These are phyloP conservation scores for Cutaneotrichosporon sp. DNA, from an alignment of 1,284 basidiomycete genomes.

Conservation along the genomic window DNA sequence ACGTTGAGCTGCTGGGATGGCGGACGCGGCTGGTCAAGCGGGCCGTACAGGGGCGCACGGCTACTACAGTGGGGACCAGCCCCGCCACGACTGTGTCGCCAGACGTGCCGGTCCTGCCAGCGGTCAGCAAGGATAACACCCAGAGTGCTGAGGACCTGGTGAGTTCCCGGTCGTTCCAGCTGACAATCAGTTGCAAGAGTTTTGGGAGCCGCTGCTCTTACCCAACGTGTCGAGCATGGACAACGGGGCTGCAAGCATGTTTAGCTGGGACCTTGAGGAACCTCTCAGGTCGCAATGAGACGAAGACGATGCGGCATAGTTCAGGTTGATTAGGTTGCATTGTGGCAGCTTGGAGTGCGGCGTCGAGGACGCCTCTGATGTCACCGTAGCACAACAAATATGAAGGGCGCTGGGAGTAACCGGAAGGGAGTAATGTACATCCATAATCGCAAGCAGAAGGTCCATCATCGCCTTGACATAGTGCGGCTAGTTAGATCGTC, in stretches of 20 bases:
- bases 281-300: no score
- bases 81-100: neutral
- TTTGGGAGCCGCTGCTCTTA: slow-evolving; percentile 9
- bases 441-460: no score
- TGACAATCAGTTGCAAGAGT: slow-evolving; percentile 10
- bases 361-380: no score
- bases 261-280: neutral
- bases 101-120: neutral
- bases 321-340: no score
- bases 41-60: neutral
- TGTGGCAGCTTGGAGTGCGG: no score
- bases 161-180: neutral
- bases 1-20: slow-evolving; percentile 28
- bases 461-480: no score
- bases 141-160: neutral
- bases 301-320: no score
- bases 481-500: no score
- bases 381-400: no score
- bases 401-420: no score
- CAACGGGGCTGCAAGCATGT: neutral
- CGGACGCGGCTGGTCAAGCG: slow-evolving; percentile 28
- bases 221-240: neutral
- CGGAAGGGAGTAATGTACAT: no score
- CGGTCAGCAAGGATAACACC: neutral
- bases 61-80: slow-evolving; percentile 8